Conservation (phyloP, 1,284 basidiomycete species). For the Cystobasidium slooffiae region DNA sequence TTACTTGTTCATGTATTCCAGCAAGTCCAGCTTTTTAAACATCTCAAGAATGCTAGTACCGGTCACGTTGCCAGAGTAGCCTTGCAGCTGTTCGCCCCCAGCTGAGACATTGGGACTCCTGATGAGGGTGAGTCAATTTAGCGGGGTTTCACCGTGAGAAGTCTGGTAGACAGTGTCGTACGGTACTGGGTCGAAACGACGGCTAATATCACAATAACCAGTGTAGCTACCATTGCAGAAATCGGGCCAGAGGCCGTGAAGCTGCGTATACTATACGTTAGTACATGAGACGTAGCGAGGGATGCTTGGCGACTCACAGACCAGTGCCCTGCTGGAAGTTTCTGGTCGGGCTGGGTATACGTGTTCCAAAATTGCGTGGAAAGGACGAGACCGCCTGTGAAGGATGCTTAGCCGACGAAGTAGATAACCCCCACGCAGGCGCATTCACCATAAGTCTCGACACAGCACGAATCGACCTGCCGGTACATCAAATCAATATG, state of each 20-base stretch:
- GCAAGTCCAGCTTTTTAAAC: slow-evolving; percentile 26
- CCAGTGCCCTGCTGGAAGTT: slow-evolving; percentile 33
- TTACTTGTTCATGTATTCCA: slow-evolving; percentile 42
- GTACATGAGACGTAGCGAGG: background rate
- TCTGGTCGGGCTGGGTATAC: slow-evolving; percentile 1
- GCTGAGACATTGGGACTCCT: slow-evolving; percentile 37
- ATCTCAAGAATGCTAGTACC: slow-evolving; percentile 7
- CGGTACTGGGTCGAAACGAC: slow-evolving; percentile 23
- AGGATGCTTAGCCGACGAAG: background rate
- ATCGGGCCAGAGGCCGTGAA: slow-evolving; percentile 39
- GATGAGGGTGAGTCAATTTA: background rate
- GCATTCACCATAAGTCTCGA: slow-evolving; percentile 34
- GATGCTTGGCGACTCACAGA: background rate
- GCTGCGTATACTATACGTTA: background rate
- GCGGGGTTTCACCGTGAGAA: background rate
- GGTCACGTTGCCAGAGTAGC: slow-evolving; percentile 39
- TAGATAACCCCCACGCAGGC: background rate
- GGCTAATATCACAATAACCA: slow-evolving; percentile 38
- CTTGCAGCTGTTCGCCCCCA: slow-evolving; percentile 3
- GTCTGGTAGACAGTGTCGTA: background rate
- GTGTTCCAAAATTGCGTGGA: slow-evolving; percentile 38
- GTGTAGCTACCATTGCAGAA: slow-evolving; percentile 44
- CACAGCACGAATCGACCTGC: slow-evolving; percentile 37
- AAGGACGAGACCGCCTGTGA: slow-evolving; percentile 38
- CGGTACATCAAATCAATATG: too few species aligned